These are phyloP conservation scores for Epichloe gansuensis DNA, from an alignment of 2,329 filamentous ascomycete species.

Conservation along the genomic window DNA sequence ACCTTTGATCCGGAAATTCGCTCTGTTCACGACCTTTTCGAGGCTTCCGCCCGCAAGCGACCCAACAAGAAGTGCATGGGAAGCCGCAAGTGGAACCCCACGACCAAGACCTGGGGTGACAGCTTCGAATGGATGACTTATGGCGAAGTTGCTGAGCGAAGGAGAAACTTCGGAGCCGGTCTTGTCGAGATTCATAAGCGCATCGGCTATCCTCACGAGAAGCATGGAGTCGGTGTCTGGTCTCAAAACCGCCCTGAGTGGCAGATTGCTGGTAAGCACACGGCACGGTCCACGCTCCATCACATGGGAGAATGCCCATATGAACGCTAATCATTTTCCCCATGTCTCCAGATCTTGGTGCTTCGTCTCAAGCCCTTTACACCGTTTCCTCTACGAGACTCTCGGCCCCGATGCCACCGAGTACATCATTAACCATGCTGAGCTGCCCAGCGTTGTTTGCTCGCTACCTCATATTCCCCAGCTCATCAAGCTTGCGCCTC, in stretches of 20 bases:
- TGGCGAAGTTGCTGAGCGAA: conserved; percentile 61
- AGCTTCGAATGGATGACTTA: conserved; percentile 80
- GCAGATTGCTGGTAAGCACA: conserved; percentile 58
- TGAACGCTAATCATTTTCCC: background rate
- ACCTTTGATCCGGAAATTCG: conserved; percentile 58
- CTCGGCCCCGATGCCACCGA: conserved; percentile 83
- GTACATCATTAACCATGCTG: conserved; percentile 89
- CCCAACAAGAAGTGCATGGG: conserved; percentile 67
- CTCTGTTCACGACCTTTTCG: conserved; percentile 74
- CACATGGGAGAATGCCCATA: background rate
- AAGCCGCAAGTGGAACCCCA: conserved; percentile 64
- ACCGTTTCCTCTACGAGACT: conserved; percentile 92
- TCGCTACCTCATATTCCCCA: conserved; percentile 71
- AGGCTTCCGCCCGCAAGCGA: conserved; percentile 48
- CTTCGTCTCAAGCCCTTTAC: conserved; percentile 76
- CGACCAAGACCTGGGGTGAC: conserved; percentile 58
- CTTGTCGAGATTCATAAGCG: conserved; percentile 70
- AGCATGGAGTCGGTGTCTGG: conserved; percentile 73
- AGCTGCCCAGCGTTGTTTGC: conserved; percentile 61
- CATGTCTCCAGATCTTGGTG: conserved; percentile 57
- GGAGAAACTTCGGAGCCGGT: conserved; percentile 76
- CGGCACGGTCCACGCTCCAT: background rate
- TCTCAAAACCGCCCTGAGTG: conserved; percentile 78
- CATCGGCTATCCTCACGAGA: conserved; percentile 47
- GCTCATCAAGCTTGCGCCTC: conserved; percentile 66